Evolutionary conservation across 2,329 filamentous ascomycete genomes (phyloP), one percentile per base, ranked within the genome.

Genomic region (Colletotrichum musae): DNA sequence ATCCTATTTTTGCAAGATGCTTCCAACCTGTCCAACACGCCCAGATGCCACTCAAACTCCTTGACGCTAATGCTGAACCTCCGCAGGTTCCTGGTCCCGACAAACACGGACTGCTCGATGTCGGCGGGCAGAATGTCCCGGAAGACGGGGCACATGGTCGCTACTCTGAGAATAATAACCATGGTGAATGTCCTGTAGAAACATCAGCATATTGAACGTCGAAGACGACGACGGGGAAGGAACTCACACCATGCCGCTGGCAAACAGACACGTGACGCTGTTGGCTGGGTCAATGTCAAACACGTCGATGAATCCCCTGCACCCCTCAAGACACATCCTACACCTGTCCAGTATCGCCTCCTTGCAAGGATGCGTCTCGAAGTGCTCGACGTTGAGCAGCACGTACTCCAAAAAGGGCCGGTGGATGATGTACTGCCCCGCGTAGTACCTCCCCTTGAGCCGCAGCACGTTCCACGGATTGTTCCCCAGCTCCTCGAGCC

Each of bases 361-460:
- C 4, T 57, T 71, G 45, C 64, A 72, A 2, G 76, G 76, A 39
- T 78, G 76, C 0, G 69, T 64, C 1, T 75, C 66, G 2, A 78
- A 71, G 2, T 73, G 68, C 0, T 70, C 68, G 12, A 74, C 63
- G 9, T 78, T 77, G 4, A 78, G 69, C 6, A 78, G 28, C 0
- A 74, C 72, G 6, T 75, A 76, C 7, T 78, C 75, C 7, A 78
- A 70, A 9, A 78, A 76, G 0, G 77, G 77, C 1, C 76, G 66
- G 26, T 78, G 74, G 1, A 78, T 77, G 5, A 78, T 77, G 43
- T 78, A 77, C 16, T 77, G 75, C 0, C 75, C 77, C 0, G 77
- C 76, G 7, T 73, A 77, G 21, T 77, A 78, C 5, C 77, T 64
- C 0, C 77, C 76, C 28, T 75, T 72, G 0, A 78, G 71, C 18